Base-by-base conservation (phyloP, 2,329 filamentous ascomycete genomes). In the Mariannaea elegans region DNA sequence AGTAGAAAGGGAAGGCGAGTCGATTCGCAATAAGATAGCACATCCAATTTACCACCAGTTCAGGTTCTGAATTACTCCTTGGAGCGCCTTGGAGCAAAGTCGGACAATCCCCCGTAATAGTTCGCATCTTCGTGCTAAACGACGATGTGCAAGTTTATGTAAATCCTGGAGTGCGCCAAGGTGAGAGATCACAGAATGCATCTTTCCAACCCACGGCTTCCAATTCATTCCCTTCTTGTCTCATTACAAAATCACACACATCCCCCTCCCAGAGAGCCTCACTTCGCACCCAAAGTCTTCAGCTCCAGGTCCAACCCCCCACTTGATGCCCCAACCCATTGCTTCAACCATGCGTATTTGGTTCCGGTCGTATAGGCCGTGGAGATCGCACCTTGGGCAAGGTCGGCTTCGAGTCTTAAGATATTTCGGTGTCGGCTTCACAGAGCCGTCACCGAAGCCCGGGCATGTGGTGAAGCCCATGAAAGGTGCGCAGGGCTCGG, bases 401-500 rank as follows among this genome's bases (percentile, higher is more conserved):
- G 73, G 72, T 46, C 77, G 73, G 63, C 63, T 73, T 59, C 54
- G 70, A 44, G 74, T 82, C 49, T 64, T 66, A 59, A 77, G 74
- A 57, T 76, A 67, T 10, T 68, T 67, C 2, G 78, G 78, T 23
- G 72, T 61, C 18, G 73, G 69, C 61, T 79, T 77, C 49, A 77
- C 67, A 29, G 69, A 67, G 51, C 77, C 76, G 64, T 77, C 75
- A 53, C 74, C 71, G 63, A 85, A 82, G 34, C 56, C 62, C 0
- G 73, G 67, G 72, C 84, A 87, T 24, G 73, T 81, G 59, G 71
- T 73, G 73, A 87, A 86, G 59, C 84, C 82, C 71, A 77, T 77
- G 12, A 79, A 79, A 0, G 81, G 81, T 4, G 67, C 76, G 74
- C 84, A 87, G 6, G 81, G 78, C 42, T 73, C 62, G 3, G 71